A percentile compares a stretch with the other conserved stretches of the same genome.
These are phyloP conservation scores for Haplosporangium sp. DNA, from an alignment of 371 early-diverging fungal genomes.

Conservation along the genomic window DNA sequence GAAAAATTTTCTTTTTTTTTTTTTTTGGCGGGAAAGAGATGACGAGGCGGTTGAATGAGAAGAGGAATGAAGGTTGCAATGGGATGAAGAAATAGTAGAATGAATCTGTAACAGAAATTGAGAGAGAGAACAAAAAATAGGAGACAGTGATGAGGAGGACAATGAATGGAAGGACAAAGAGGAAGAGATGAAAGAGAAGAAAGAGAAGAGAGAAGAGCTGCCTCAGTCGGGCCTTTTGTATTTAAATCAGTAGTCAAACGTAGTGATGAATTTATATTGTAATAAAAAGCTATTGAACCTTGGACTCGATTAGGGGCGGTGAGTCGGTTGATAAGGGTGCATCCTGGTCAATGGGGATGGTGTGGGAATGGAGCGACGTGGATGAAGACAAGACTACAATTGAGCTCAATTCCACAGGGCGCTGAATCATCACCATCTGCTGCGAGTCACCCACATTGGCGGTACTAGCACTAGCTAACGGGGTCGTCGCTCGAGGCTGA, in stretches of 20 bases:
- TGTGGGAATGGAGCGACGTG: neutral
- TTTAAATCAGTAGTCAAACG: too few species aligned
- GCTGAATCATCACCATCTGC: slow-evolving; percentile 12
- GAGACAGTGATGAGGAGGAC: slow-evolving; percentile 4
- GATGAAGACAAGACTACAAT: slow-evolving; percentile 1
- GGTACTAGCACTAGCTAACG: too few species aligned
- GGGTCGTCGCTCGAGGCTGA: too few species aligned
- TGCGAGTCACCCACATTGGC: too few species aligned
- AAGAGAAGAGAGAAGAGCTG: slow-evolving; percentile 1
- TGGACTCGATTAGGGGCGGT: too few species aligned
- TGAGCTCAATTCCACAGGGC: slow-evolving; percentile 17
- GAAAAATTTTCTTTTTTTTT: too few species aligned
- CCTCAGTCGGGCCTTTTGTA: too few species aligned
- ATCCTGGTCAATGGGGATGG: neutral
- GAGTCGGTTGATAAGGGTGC: neutral
- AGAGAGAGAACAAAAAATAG: neutral
- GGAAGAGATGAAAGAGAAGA: neutral
- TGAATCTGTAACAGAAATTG: neutral
- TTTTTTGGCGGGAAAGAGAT: neutral
- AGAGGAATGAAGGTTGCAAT: neutral
- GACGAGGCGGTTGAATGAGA: neutral
- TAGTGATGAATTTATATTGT: too few species aligned
- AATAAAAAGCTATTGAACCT: too few species aligned
- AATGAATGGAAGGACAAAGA: neutral
- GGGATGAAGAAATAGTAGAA: neutral